Conservation (phyloP, 192 early-diverging fungal species). For the Haplosporangium gracile region DNA sequence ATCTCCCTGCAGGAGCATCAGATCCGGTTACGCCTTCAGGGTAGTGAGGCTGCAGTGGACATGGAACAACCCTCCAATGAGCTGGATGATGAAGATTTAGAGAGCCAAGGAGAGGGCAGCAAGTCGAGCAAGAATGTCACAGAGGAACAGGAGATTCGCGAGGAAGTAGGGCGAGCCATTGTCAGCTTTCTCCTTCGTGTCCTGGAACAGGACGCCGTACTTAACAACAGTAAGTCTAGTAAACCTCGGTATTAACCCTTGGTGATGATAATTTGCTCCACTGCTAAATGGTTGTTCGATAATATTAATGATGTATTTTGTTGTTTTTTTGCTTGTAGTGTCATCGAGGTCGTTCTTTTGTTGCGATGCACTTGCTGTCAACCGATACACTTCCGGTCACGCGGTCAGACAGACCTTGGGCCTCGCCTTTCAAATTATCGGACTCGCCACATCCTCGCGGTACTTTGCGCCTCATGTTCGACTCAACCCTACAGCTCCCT, state of each 20-base stretch:
- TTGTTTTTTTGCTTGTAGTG: constrained; percentile 8
- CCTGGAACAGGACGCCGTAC: constrained; percentile 37
- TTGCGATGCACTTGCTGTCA: constrained; percentile 15
- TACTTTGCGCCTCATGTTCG: constrained; percentile 11
- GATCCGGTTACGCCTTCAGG: constrained; percentile 25
- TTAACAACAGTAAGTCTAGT: constrained; percentile 21
- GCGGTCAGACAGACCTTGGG: constrained; percentile 19
- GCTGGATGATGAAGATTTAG: background rate
- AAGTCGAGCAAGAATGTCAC: background rate
- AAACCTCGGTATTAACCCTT: too few relatives aligned
- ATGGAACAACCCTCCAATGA: background rate
- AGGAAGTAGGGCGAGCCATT: constrained; percentile 42
- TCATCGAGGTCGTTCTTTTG: constrained; percentile 31
- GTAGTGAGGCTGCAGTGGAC: background rate
- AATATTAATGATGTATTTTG: background rate
- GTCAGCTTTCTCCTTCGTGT: constrained; percentile 32
- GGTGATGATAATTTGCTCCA: background rate
- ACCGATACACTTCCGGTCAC: constrained; percentile 7
- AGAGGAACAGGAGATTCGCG: constrained; percentile 41
- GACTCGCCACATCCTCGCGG: constrained; percentile 25
- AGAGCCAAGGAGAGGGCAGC: background rate
- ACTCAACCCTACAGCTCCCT: background rate
- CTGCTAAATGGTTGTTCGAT: background rate
- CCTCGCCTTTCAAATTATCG: constrained; percentile 26
- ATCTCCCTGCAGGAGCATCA: constrained; percentile 31